Conservation (phyloP, 352 stramenopile species). For the Pythium aphanidermatum region DNA sequence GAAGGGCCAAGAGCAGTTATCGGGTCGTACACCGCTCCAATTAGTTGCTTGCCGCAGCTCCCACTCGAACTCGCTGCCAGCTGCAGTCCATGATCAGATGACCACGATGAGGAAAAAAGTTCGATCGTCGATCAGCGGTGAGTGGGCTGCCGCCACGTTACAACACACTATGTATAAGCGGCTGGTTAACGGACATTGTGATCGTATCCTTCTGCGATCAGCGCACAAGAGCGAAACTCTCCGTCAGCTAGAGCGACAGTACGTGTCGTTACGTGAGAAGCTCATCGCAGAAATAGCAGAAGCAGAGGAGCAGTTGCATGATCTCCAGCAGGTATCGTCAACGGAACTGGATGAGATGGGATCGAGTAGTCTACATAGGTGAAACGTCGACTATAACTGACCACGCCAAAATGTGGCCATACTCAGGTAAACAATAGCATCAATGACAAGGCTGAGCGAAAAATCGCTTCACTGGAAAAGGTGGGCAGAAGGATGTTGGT, state of each 20-base stretch:
- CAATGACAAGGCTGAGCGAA: constrained; percentile 19
- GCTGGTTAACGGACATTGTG: no score
- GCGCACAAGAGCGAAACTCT: constrained; percentile 18
- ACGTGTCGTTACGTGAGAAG: constrained; percentile 21
- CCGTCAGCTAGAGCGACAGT: constrained; percentile 20
- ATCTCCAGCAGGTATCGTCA: constrained; percentile 19
- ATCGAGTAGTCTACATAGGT: neutral
- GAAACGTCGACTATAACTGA: constrained; percentile 3
- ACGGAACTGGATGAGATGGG: constrained; percentile 6
- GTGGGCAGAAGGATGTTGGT: constrained; percentile 7
- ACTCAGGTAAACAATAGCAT: constrained; percentile 24
- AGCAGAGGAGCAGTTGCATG: constrained; percentile 18
- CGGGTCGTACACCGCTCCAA: constrained; percentile 9
- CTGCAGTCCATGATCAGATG: constrained; percentile 13
- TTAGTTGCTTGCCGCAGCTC: neutral
- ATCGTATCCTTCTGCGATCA: constrained; percentile 15
- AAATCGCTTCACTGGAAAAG: constrained; percentile 18
- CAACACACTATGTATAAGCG: neutral
- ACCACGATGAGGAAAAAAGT: constrained; percentile 10
- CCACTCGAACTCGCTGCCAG: neutral
- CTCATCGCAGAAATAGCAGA: constrained; percentile 20
- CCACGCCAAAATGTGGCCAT: neutral
- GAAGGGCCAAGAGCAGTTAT: neutral
- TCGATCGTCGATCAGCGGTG: constrained; percentile 15
- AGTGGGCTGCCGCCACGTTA: neutral